Percentiles rank a stretch among this genome's conserved stretches.
phyloP scores from a whole-genome alignment of 2,329 filamentous ascomycete species.

The Venturia asperata region DNA sequence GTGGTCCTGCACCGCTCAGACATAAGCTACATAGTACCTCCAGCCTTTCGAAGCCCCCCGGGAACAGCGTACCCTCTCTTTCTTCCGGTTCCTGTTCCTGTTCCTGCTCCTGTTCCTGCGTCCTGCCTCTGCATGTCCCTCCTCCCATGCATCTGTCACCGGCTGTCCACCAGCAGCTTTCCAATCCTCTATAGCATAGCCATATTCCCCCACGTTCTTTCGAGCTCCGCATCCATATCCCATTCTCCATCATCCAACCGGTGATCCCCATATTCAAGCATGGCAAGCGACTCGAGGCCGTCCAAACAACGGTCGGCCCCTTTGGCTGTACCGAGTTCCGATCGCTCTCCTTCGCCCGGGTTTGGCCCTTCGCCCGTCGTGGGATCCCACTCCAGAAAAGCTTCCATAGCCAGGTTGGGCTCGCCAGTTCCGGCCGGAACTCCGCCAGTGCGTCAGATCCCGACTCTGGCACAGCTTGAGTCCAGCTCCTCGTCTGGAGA shows the following conservation, averaged over 20 bases:
- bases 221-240: background rate
- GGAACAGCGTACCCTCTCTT: too few species aligned
- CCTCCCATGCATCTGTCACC: background rate
- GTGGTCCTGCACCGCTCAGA: too few species aligned
- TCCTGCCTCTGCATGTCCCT: background rate
- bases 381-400: constrained; percentile 17
- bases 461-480: constrained; percentile 42
- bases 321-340: background rate
- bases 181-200: background rate
- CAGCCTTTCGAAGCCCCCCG: too few species aligned
- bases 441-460: constrained; percentile 44
- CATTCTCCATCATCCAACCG: background rate
- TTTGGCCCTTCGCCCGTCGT: constrained; percentile 12
- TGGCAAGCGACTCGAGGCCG: constrained; percentile 9
- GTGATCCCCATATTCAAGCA: background rate
- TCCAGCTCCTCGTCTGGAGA: constrained; percentile 31
- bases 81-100: too few species aligned
- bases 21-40: too few species aligned
- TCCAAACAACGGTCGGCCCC: constrained; percentile 8
- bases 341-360: constrained; percentile 1
- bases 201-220: background rate
- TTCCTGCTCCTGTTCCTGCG: background rate
- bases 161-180: background rate
- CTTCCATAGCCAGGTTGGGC: constrained; percentile 20
- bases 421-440: constrained; percentile 32